Conservation (phyloP, 2,329 filamentous ascomycete species). For the Cordyceps pruinosa region DNA sequence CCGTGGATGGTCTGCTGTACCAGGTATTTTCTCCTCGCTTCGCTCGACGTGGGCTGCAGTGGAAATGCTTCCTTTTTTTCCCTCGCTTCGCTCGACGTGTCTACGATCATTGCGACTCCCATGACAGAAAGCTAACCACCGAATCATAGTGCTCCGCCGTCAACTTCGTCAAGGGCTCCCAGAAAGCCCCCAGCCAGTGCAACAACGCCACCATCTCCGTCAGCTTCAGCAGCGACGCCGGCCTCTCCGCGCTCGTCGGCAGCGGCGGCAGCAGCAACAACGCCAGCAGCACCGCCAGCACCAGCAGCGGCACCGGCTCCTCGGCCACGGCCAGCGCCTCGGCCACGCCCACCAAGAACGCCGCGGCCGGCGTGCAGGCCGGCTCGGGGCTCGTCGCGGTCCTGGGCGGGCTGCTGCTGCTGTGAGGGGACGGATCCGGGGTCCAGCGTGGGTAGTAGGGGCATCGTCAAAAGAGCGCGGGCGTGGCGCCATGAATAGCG, state of each 20-base stretch:
- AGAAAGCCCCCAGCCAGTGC: conserved; percentile 26
- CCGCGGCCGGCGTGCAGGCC: neutral
- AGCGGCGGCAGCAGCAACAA: conserved; percentile 3
- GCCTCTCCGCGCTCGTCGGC: conserved; percentile 28
- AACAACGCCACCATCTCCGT: conserved; percentile 29
- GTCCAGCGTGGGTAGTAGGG: neutral
- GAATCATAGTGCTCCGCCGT: conserved; percentile 43
- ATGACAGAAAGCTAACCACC: neutral
- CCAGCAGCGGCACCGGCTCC: neutral
- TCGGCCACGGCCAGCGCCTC: neutral
- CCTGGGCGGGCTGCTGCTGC: neutral
- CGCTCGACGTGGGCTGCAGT: neutral
- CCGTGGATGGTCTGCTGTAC: conserved; percentile 49
- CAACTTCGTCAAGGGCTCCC: conserved; percentile 45
- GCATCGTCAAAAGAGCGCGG: neutral
- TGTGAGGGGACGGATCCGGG: neutral
- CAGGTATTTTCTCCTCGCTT: conserved; percentile 34
- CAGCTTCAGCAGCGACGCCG: conserved; percentile 26
- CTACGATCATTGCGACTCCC: no score
- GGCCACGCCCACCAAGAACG: neutral
- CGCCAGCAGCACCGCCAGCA: neutral
- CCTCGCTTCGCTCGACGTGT: neutral
- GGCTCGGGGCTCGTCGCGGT: conserved; percentile 3
- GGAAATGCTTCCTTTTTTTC: neutral
- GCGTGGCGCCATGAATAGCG: neutral